These are phyloP conservation scores for Leptographium wingfieldii DNA, from an alignment of 2,329 filamentous ascomycete species.

Conservation along the genomic window DNA sequence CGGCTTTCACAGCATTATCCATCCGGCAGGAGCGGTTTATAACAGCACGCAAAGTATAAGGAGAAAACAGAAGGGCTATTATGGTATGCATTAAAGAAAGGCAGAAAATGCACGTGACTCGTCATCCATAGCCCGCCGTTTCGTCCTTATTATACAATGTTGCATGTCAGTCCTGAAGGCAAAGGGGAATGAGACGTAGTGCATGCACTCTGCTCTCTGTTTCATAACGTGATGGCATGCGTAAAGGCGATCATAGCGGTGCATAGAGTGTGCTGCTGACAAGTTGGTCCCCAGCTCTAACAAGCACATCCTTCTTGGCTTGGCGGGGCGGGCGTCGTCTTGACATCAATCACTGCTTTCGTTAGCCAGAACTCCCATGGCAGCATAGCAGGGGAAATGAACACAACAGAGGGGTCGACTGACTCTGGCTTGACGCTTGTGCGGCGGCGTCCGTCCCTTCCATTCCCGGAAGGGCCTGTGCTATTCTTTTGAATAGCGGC, in stretches of 20 bases:
- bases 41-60: neutral
- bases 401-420: neutral
- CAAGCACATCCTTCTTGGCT: conserved; percentile 64
- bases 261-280: neutral
- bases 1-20: neutral
- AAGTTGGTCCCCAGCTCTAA: conserved; percentile 22
- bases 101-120: neutral
- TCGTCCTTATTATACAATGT: conserved; percentile 9
- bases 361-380: conserved; percentile 10
- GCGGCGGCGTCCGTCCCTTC: conserved; percentile 74
- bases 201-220: neutral
- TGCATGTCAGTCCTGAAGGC: conserved; percentile 4
- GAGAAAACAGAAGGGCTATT: neutral
- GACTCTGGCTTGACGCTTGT: conserved; percentile 63
- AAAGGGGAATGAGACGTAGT: neutral
- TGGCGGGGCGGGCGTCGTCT: conserved; percentile 59
- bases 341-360: conserved; percentile 75
- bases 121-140: conserved; percentile 2
- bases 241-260: neutral
- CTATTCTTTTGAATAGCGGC: conserved; percentile 93
- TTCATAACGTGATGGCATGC: neutral
- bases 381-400: conserved; percentile 3
- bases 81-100: neutral
- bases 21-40: neutral
- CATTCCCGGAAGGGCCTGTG: conserved; percentile 94